Base-by-base conservation (phyloP, 148 eudicot species). In the Cornus florida region DNA sequence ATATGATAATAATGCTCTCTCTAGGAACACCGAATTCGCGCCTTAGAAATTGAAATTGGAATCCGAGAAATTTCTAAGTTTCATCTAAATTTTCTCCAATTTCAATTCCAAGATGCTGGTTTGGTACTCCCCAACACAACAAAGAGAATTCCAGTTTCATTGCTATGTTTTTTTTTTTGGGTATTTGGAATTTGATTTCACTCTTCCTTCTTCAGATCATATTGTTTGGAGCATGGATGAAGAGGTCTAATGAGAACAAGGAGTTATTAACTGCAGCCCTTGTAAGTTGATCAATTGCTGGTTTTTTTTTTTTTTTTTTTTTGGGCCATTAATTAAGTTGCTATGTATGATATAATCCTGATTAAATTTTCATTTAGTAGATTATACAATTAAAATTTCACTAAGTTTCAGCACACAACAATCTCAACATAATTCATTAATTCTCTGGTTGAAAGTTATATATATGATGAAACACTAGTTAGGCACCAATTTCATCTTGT, bases 201-300 rank as follows among this genome's bases (percentile, higher is more conserved):
- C 10, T 59, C 7, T 57, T 22, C 16, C 10, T 82, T 39, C 10
- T 82, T 39, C 84, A 87, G 87, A 80, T 87, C 46, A 48, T 87
- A 78, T 87, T 86, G 87, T 87, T 82, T 80, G 89, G 89, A 78
- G 84, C 89, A 65, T 87, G 89, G 89, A 80, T 80, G 65, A 84
- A 87, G 81, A 84, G 86, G 70, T 76, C 78, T 24, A 64, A 38
- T 56, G 84, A 84, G 73, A 84, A 87, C 50, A 82, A 80, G 78
- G 82, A 84, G 67, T 53, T 50, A 10, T 23, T 87, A 35, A 69
- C 39, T 74, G 73, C 72, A 59, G 78, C 75, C 7, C 85, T 87
- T 77, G 87, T 87, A 82, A 84, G 89, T 80, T 76, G 39, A 14
- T 28, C 28, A 28, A 13, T 28, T 35, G 1, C 38, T 35, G 38